A percentile compares a stretch with the other conserved stretches of the same genome.
These are phyloP conservation scores for Asterochloris sp. DNA, from an alignment of 139 green algal species.

Conservation along the genomic window DNA sequence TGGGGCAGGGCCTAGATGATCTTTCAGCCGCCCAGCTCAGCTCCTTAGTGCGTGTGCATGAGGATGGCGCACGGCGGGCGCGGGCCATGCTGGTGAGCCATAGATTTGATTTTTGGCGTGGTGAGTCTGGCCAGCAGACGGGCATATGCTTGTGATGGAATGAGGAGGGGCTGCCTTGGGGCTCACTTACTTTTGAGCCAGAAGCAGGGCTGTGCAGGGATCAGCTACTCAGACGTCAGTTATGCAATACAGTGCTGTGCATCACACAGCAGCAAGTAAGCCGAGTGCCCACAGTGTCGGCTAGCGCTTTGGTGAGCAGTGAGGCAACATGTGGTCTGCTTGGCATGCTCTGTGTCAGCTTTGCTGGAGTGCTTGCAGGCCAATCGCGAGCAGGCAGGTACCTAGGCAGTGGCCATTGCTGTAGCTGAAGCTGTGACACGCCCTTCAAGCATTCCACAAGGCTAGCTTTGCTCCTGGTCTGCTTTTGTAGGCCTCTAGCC, in stretches of 20 bases:
- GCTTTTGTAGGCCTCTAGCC: neutral
- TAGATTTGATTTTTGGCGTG: neutral
- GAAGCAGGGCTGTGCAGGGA: neutral
- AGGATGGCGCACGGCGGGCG: conserved; percentile 12
- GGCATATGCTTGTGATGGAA: neutral
- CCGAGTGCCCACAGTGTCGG: too few relatives aligned
- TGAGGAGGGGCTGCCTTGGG: too few relatives aligned
- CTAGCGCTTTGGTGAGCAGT: too few relatives aligned
- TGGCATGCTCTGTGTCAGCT: too few relatives aligned
- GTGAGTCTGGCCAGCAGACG: neutral
- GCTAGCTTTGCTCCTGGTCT: neutral
- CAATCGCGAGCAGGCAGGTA: too few relatives aligned
- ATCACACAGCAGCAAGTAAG: neutral
- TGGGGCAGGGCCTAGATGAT: conserved; percentile 36
- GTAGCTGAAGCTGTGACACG: neutral
- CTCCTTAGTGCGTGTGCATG: conserved; percentile 40
- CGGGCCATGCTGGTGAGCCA: conserved; percentile 11
- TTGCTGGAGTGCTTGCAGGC: too few relatives aligned
- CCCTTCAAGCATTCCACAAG: neutral
- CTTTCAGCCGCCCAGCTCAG: conserved; percentile 37
- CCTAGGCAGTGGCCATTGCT: too few relatives aligned
- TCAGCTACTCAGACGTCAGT: neutral
- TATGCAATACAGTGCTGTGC: neutral
- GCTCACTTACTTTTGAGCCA: neutral
- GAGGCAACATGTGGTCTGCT: too few relatives aligned